Conservation (phyloP, 2,329 filamentous ascomycete genomes). For the Periconia macrospinosa region DNA sequence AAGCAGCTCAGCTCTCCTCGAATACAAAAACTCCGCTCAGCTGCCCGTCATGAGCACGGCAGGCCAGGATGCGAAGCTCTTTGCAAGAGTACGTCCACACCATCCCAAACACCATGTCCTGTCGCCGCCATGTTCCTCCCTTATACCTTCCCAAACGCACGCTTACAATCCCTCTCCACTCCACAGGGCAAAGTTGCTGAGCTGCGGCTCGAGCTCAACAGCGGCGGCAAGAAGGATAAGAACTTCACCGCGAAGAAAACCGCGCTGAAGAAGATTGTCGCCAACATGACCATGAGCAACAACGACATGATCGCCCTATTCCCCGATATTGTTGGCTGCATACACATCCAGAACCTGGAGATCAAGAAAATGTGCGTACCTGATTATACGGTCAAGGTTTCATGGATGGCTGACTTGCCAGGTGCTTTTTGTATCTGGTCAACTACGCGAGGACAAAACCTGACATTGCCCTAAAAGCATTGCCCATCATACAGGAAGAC, state of each 20-base stretch:
- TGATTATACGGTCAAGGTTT: not conserved
- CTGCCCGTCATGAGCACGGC: constrained; percentile 60
- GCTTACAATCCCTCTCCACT: constrained; percentile 53
- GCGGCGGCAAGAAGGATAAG: constrained; percentile 97
- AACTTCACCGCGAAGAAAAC: constrained; percentile 95
- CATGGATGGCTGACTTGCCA: constrained; percentile 48
- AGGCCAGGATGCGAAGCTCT: constrained; percentile 98
- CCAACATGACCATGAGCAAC: constrained; percentile 99
- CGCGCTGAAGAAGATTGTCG: constrained; percentile 97
- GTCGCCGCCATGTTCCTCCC: constrained; percentile 42
- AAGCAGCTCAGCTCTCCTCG: not conserved
- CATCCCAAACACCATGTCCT: constrained; percentile 7
- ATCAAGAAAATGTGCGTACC: constrained; percentile 96
- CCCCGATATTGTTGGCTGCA: constrained; percentile 91
- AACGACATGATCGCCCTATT: constrained; percentile 99
- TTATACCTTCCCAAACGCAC: constrained; percentile 41
- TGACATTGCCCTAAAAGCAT: constrained; percentile 88
- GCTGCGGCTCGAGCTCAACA: constrained; percentile 90
- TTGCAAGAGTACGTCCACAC: constrained; percentile 74
- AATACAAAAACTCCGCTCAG: constrained; percentile 8
- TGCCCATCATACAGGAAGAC: constrained; percentile 87
- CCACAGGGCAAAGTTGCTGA: constrained; percentile 97
- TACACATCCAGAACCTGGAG: constrained; percentile 91
- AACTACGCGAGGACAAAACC: constrained; percentile 96
- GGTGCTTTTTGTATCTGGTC: constrained; percentile 96